Evolutionary conservation across 2,329 filamentous ascomycete genomes (phyloP).

Genomic region (Colletotrichum tabaci): DNA sequence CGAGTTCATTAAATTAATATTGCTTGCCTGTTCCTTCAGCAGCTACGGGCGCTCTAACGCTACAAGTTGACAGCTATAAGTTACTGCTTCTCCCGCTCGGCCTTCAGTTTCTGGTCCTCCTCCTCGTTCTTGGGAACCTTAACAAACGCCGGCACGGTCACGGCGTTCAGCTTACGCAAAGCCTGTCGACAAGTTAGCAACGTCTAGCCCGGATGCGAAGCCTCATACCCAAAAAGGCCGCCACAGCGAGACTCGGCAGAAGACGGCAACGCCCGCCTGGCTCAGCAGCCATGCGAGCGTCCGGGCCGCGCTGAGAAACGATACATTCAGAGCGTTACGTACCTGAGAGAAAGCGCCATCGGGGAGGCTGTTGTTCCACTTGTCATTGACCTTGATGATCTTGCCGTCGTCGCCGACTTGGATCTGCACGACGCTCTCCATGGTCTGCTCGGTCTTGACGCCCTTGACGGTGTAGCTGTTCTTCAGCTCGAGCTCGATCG

Average conservation of each 20-base stretch:
- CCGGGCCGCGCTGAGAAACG: background rate
- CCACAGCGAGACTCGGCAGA: conserved; percentile 45
- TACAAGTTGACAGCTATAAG: no score
- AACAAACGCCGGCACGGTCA: conserved; percentile 52
- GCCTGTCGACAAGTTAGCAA: conserved; percentile 45
- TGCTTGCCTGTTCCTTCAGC: no score
- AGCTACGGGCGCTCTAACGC: accelerated
- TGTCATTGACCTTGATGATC: conserved; percentile 55
- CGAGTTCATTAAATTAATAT: no score
- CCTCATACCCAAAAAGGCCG: conserved; percentile 42
- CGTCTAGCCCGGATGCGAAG: background rate
- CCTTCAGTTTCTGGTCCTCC: conserved; percentile 52
- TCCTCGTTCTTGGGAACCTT: conserved; percentile 54
- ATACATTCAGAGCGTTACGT: conserved; percentile 42
- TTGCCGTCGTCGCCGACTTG: conserved; percentile 51
- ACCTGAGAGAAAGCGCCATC: conserved; percentile 53
- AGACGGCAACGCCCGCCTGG: conserved; percentile 24
- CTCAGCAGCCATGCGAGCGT: conserved; percentile 1
- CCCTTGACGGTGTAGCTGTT: conserved; percentile 56
- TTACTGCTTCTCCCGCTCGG: conserved; percentile 46
- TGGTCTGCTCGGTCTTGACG: conserved; percentile 50
- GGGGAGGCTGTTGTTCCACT: conserved; percentile 55
- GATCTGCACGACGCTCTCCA: conserved; percentile 52
- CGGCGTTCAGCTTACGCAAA: conserved; percentile 55
- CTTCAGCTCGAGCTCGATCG: conserved; percentile 67